Conservation (phyloP, 176 grass and related monocot species). For the Oryza punctata region DNA sequence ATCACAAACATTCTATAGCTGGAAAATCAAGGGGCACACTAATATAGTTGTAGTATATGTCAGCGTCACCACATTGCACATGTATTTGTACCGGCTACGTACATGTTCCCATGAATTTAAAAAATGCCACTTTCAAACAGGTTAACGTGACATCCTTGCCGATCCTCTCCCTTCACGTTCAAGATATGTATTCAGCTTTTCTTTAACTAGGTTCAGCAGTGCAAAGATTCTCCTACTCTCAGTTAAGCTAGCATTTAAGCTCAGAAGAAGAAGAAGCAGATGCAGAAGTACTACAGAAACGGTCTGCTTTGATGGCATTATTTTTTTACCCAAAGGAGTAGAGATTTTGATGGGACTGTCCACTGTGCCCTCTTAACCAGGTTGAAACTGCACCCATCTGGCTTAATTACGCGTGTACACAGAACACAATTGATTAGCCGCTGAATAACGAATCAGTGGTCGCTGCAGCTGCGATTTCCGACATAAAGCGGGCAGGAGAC, state of each 20-base stretch:
- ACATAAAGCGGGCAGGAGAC: background rate
- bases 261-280: background rate
- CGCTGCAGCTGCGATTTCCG: background rate
- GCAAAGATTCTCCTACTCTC: background rate
- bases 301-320: too few species aligned
- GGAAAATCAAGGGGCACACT: background rate
- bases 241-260: background rate
- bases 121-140: background rate
- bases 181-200: background rate
- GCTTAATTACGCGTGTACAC: background rate
- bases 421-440: background rate
- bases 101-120: background rate
- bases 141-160: background rate
- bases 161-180: background rate
- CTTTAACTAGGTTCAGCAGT: background rate
- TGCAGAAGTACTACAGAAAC: background rate
- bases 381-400: background rate
- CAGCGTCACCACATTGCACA: constrained; percentile 1
- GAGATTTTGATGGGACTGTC: background rate
- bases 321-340: too few species aligned
- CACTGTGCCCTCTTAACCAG: background rate
- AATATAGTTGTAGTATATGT: background rate
- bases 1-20: background rate
- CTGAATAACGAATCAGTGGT: background rate
- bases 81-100: background rate